These are phyloP conservation scores for Ascochyta viciae-villosae DNA, from an alignment of 2,329 filamentous ascomycete genomes.

Conservation along the genomic window DNA sequence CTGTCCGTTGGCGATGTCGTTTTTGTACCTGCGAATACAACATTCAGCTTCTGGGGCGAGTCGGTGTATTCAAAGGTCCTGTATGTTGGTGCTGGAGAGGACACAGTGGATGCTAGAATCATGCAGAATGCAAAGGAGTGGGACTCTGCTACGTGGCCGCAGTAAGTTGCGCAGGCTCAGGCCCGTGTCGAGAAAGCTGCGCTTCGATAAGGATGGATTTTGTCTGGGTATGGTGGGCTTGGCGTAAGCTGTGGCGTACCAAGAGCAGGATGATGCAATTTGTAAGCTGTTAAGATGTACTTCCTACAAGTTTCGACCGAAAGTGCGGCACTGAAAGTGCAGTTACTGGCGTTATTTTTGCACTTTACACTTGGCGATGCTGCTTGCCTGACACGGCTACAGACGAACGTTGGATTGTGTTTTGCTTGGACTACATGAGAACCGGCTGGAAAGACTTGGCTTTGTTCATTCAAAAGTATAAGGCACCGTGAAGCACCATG, in stretches of 20 bases:
- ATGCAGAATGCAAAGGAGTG: conserved; percentile 20
- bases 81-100: conserved; percentile 29
- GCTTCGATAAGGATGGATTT: neutral
- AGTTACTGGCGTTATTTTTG: neutral
- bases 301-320: neutral
- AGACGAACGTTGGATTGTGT: neutral
- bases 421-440: neutral
- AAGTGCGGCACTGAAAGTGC: neutral
- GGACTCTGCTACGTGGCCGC: conserved; percentile 25
- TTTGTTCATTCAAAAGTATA: neutral
- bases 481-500: no score
- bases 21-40: conserved; percentile 47
- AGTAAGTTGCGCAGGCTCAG: neutral
- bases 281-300: neutral
- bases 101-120: conserved; percentile 29
- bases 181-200: neutral
- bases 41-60: conserved; percentile 45
- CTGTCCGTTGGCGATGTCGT: conserved; percentile 50
- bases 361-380: neutral
- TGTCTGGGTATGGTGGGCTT: neutral
- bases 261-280: neutral
- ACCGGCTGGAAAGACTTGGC: neutral
- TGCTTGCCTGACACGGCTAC: neutral
- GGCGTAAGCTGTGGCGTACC: neutral
- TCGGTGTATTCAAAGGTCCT: conserved; percentile 31